Evolutionary conservation across 2,329 filamentous ascomycete species (phyloP).

Genomic region (Alternaria sp.): DNA sequence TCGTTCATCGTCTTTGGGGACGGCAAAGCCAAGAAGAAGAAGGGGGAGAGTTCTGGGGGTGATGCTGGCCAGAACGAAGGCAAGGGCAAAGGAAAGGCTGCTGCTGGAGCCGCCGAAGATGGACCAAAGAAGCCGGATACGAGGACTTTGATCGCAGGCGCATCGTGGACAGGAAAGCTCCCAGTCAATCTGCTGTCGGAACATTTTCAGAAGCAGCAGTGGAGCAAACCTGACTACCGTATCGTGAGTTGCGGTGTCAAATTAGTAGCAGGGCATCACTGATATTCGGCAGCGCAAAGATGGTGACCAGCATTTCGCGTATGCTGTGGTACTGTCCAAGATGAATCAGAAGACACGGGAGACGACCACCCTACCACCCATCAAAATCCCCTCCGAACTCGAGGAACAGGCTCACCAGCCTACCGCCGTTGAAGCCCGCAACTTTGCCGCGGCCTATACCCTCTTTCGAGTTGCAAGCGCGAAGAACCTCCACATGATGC

Average conservation of each 20-base stretch:
- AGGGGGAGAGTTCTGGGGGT: conserved; percentile 30
- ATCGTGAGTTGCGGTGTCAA: conserved; percentile 61
- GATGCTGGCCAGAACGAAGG: conserved; percentile 23
- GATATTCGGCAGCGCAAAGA: conserved; percentile 65
- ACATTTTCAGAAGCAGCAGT: conserved; percentile 94
- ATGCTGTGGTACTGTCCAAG: conserved; percentile 75
- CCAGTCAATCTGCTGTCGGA: conserved; percentile 93
- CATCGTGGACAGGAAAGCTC: conserved; percentile 97
- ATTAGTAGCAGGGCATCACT: neutral
- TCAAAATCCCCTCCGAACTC: conserved; percentile 80
- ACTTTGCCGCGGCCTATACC: conserved; percentile 91
- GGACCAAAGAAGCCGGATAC: conserved; percentile 68
- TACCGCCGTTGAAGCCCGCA: conserved; percentile 87
- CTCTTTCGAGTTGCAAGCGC: conserved; percentile 93
- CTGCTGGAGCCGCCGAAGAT: conserved; percentile 42
- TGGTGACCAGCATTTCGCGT: conserved; percentile 80
- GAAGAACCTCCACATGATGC: conserved; percentile 93
- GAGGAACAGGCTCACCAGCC: conserved; percentile 78
- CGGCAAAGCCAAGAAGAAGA: conserved; percentile 55
- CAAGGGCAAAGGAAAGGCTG: conserved; percentile 48
- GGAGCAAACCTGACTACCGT: conserved; percentile 92
- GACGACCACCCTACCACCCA: conserved; percentile 76
- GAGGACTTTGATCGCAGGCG: conserved; percentile 86
- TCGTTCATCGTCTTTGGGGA: conserved; percentile 61
- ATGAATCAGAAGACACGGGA: conserved; percentile 85